Percentiles rank a stretch among this genome's conserved stretches.
Conservation (phyloP, 805 yeast species). For the Candida xyloterini region DNA sequence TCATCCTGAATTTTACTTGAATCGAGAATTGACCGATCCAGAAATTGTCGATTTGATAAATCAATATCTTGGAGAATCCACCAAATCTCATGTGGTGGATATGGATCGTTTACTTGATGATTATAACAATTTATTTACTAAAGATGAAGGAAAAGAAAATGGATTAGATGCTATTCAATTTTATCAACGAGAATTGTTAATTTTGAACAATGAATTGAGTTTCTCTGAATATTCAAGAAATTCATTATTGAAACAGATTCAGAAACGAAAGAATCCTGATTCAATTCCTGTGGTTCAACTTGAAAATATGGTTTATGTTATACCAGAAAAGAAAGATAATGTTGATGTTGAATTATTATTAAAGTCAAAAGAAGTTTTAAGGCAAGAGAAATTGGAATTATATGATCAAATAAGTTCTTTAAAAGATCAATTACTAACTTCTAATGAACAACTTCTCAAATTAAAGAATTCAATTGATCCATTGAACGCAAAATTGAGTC, state of each 20-base stretch:
- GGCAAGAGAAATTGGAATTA: background rate
- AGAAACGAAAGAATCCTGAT: conserved; percentile 24
- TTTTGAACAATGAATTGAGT: conserved; percentile 58
- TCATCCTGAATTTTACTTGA: conserved; percentile 1
- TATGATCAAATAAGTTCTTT: background rate
- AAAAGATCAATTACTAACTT: background rate
- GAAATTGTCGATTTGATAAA: background rate
- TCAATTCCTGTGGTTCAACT: too few species aligned
- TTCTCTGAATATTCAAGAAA: conserved; percentile 53
- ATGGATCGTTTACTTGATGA: conserved; percentile 16
- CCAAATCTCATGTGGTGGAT: background rate
- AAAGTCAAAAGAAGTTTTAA: background rate
- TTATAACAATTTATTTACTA: conserved; percentile 19
- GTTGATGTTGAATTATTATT: background rate
- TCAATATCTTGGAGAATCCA: background rate
- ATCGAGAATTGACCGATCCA: background rate
- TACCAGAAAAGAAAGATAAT: too few species aligned
- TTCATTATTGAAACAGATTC: conserved; percentile 18
- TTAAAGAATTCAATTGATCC: conserved; percentile 1
- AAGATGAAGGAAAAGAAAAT: conserved; percentile 8
- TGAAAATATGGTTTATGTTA: too few species aligned
- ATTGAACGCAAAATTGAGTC: conserved; percentile 1
- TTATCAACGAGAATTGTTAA: conserved; percentile 55
- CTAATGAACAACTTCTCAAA: background rate
- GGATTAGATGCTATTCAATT: conserved; percentile 32